phyloP scores from a whole-genome alignment of 2,329 filamentous ascomycete genomes.

The Pseudohalonectria lignicola region DNA sequence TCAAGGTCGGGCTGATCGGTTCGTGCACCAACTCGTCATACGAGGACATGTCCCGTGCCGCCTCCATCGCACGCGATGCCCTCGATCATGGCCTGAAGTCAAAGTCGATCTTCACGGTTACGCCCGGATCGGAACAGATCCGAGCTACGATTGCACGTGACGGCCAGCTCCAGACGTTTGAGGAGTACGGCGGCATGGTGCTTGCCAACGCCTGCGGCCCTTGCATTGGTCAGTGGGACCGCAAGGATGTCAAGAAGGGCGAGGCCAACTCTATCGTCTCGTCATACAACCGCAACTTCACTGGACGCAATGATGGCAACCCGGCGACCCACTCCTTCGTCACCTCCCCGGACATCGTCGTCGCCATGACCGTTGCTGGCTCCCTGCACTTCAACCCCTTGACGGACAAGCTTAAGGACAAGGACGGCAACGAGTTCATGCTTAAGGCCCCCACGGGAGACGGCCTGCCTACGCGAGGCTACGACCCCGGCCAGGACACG shows the following conservation, averaged over 20 bases:
- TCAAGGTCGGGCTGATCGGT: conserved; percentile 94
- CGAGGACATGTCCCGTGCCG: conserved; percentile 87
- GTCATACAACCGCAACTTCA: conserved; percentile 99
- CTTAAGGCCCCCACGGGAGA: conserved; percentile 70
- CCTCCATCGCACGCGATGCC: conserved; percentile 84
- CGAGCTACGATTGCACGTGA: conserved; percentile 86
- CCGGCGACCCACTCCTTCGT: conserved; percentile 36
- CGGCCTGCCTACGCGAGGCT: conserved; percentile 70
- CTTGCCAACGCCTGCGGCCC: conserved; percentile 91
- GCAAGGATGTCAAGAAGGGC: conserved; percentile 87
- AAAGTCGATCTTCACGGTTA: conserved; percentile 88
- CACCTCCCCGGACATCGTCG: conserved; percentile 33
- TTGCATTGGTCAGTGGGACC: conserved; percentile 94
- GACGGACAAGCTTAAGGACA: conserved; percentile 83
- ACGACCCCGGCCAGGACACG: conserved; percentile 80
- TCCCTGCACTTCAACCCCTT: conserved; percentile 79
- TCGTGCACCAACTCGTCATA: conserved; percentile 91
- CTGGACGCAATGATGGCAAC: conserved; percentile 68
- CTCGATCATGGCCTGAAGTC: conserved; percentile 88
- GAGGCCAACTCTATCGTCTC: conserved; percentile 94
- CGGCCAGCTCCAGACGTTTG: conserved; percentile 85
- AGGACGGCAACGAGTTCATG: conserved; percentile 93
- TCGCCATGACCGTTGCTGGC: conserved; percentile 27
- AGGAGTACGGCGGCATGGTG: conserved; percentile 91
- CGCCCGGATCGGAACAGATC: conserved; percentile 94